These are phyloP conservation scores for Chaetomiaceae sp. DNA, from an alignment of 2,329 filamentous ascomycete genomes.

Conservation along the genomic window DNA sequence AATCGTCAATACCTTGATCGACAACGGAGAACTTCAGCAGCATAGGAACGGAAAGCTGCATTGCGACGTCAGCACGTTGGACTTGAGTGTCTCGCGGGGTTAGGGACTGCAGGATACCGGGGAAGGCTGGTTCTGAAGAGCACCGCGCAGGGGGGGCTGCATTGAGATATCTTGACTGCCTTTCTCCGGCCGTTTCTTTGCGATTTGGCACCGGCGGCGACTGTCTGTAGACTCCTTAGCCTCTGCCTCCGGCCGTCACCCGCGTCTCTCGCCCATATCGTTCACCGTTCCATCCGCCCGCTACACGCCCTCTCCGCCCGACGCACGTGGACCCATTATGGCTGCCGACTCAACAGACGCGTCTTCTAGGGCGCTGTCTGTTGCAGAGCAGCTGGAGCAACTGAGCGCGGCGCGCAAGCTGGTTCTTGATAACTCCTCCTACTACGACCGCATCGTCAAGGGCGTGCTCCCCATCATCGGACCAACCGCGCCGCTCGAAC, in stretches of 20 bases:
- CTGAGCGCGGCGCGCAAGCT: constrained; percentile 86
- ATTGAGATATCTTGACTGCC: constrained; percentile 3
- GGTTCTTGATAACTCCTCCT: constrained; percentile 76
- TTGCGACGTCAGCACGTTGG: background rate
- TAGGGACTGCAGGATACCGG: background rate
- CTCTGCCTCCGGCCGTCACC: constrained; percentile 2
- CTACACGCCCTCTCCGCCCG: background rate
- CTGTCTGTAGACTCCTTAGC: constrained; percentile 16
- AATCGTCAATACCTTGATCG: constrained; percentile 6
- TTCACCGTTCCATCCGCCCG: background rate
- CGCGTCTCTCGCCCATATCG: background rate
- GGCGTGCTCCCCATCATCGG: constrained; percentile 90
- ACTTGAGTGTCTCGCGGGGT: background rate
- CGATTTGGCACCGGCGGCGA: constrained; percentile 1
- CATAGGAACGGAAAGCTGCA: background rate
- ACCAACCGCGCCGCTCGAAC: constrained; percentile 64
- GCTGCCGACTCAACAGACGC: constrained; percentile 36
- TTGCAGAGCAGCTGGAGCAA: constrained; percentile 75
- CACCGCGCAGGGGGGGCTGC: background rate
- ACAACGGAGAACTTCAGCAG: background rate
- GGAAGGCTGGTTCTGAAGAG: background rate
- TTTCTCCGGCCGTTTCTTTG: constrained; percentile 4
- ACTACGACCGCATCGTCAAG: constrained; percentile 87
- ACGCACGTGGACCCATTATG: constrained; percentile 35
- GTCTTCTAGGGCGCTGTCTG: constrained; percentile 37